Evolutionary conservation across 257 asterid genomes (phyloP).

Genomic region (Nicotiana obtusifolia): DNA sequence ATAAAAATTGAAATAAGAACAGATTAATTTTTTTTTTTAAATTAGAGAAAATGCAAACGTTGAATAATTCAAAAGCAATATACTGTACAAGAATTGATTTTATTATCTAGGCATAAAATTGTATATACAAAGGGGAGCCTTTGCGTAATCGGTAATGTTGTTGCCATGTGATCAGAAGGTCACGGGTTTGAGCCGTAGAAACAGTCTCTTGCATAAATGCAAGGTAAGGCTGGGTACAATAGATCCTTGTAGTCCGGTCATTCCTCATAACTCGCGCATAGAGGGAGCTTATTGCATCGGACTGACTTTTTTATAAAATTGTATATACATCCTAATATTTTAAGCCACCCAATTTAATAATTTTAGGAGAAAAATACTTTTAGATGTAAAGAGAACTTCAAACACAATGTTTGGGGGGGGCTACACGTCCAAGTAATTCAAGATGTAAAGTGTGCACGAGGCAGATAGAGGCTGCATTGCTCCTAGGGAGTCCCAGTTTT

Average conservation of each 20-base stretch:
- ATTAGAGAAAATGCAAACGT: neutral
- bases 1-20: neutral
- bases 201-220: too few relatives aligned
- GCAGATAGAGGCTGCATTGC: neutral
- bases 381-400: neutral
- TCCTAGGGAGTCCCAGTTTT: neutral
- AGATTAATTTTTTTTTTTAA: neutral
- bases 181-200: too few relatives aligned
- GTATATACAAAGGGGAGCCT: neutral
- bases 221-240: too few relatives aligned
- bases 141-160: too few relatives aligned
- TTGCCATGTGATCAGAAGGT: too few relatives aligned
- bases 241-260: too few relatives aligned
- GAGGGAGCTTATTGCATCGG: too few relatives aligned
- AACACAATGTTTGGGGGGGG: neutral
- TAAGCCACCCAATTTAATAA: neutral
- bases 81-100: neutral
- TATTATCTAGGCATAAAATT: neutral
- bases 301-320: neutral
- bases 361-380: neutral
- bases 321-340: neutral
- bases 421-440: neutral
- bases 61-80: neutral
- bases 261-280: too few relatives aligned
- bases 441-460: neutral